Evolutionary conservation across 2,329 filamentous ascomycete genomes (phyloP).

Genomic region (Drechslera avenae): DNA sequence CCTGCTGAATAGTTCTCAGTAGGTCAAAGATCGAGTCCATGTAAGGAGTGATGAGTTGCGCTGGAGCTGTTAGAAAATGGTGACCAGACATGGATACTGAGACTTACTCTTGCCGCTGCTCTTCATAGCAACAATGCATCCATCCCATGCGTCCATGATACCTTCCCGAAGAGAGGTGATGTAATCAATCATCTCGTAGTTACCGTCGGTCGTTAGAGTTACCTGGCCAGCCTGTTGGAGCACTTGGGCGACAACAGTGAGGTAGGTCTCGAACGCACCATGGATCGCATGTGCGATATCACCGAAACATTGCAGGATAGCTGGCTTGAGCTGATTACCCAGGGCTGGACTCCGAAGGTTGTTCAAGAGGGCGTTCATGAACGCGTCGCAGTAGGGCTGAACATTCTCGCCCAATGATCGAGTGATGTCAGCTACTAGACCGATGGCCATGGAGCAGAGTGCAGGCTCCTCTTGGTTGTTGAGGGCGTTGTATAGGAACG

Average conservation of each 20-base stretch:
- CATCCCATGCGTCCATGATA: slow-evolving; percentile 99
- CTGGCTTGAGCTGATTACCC: slow-evolving; percentile 96
- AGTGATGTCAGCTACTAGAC: slow-evolving; percentile 94
- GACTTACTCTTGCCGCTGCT: slow-evolving; percentile 73
- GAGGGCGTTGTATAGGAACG: slow-evolving; percentile 91
- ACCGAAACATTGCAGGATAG: slow-evolving; percentile 96
- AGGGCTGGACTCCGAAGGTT: slow-evolving; percentile 87
- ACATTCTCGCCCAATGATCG: slow-evolving; percentile 87
- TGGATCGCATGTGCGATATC: slow-evolving; percentile 96
- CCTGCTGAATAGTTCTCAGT: slow-evolving; percentile 77
- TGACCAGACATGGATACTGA: neutral
- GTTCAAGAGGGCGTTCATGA: slow-evolving; percentile 97
- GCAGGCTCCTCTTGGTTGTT: slow-evolving; percentile 94
- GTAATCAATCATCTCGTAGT: slow-evolving; percentile 96
- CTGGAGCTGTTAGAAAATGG: slow-evolving; percentile 53
- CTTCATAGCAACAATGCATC: slow-evolving; percentile 95
- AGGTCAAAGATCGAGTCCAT: slow-evolving; percentile 87
- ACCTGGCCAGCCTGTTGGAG: slow-evolving; percentile 90
- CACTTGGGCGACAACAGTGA: slow-evolving; percentile 89
- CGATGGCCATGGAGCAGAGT: slow-evolving; percentile 96
- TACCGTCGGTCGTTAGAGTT: slow-evolving; percentile 75
- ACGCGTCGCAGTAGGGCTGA: slow-evolving; percentile 93
- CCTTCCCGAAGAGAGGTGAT: slow-evolving; percentile 92
- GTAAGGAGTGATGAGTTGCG: slow-evolving; percentile 73
- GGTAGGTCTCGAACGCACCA: slow-evolving; percentile 89